These are phyloP conservation scores for Solanum pimpinellifolium DNA, from an alignment of 257 asterid species.

Conservation along the genomic window DNA sequence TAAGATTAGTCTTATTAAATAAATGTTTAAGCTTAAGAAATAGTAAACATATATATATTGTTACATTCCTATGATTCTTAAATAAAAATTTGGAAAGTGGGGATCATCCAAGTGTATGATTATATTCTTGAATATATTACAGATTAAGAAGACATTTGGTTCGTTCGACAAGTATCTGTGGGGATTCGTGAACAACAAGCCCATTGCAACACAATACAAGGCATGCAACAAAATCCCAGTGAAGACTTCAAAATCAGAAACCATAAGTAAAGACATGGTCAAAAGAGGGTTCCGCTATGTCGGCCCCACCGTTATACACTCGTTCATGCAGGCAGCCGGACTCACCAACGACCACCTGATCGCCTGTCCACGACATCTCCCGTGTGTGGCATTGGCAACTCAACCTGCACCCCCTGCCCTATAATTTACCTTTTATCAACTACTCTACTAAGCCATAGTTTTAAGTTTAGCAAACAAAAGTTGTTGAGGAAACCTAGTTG, in stretches of 20 bases:
- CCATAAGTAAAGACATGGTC: slow-evolving; percentile 82
- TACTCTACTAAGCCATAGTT: not conserved
- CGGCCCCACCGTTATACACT: slow-evolving; percentile 71
- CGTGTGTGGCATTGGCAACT: slow-evolving; percentile 11
- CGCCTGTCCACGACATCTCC: slow-evolving; percentile 56
- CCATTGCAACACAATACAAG: slow-evolving; percentile 49
- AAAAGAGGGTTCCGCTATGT: slow-evolving; percentile 64
- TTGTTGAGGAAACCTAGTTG: not conserved
- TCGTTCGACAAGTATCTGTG: slow-evolving; percentile 59
- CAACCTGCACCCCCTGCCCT: not conserved
- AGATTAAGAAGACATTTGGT: slow-evolving; percentile 45
- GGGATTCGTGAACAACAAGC: slow-evolving; percentile 63
- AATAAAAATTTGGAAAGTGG: not conserved
- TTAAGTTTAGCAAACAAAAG: not conserved
- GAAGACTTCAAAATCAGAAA: slow-evolving; percentile 80
- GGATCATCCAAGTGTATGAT: not conserved
- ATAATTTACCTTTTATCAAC: not conserved
- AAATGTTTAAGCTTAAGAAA: not conserved
- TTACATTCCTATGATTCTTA: not conserved
- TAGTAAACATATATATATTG: not conserved
- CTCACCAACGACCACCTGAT: slow-evolving; percentile 74
- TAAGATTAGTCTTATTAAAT: not conserved
- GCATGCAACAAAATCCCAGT: slow-evolving; percentile 62
- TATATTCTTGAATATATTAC: not conserved
- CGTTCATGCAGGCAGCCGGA: slow-evolving; percentile 89